Conservation (phyloP, 2,329 filamentous ascomycete species). For the Botryosphaeria dothidea region DNA sequence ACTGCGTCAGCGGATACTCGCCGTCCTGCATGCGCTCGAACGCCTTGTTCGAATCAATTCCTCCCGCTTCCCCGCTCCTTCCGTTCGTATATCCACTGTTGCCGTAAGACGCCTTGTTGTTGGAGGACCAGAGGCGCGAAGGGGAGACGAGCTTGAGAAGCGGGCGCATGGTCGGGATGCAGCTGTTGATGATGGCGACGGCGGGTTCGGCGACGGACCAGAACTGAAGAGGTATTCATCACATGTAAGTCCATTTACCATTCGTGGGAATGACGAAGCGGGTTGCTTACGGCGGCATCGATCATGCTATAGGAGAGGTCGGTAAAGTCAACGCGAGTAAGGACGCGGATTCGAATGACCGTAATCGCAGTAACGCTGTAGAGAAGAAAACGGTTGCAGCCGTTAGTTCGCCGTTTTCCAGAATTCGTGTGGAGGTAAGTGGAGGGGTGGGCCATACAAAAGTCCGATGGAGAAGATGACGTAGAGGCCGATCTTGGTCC, state of each 20-base stretch:
- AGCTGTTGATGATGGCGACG: constrained; percentile 43
- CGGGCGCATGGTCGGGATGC: constrained; percentile 44
- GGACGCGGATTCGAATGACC: constrained; percentile 36
- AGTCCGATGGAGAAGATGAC: constrained; percentile 19
- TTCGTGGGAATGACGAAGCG: too few relatives aligned
- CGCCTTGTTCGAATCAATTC: not conserved
- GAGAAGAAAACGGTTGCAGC: not conserved
- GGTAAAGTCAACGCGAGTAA: constrained; percentile 35
- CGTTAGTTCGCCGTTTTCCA: too few relatives aligned
- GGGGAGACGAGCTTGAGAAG: constrained; percentile 28
- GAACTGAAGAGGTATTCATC: too few relatives aligned
- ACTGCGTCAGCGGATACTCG: constrained; percentile 4
- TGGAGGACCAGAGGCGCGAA: not conserved
- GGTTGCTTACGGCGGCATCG: constrained; percentile 33
- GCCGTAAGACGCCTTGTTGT: not conserved
- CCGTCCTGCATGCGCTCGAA: constrained; percentile 2
- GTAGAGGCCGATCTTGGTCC: constrained; percentile 19
- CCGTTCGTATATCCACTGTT: not conserved
- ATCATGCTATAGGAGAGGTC: constrained; percentile 39
- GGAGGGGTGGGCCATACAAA: constrained; percentile 12
- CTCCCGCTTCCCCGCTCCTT: not conserved
- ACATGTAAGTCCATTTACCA: too few relatives aligned
- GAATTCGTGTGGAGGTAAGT: not conserved
- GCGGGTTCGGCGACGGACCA: constrained; percentile 43
- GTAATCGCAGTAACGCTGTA: constrained; percentile 40